Conservation (phyloP, 176 grass and related monocot genomes). For the Zoysia japonica region DNA sequence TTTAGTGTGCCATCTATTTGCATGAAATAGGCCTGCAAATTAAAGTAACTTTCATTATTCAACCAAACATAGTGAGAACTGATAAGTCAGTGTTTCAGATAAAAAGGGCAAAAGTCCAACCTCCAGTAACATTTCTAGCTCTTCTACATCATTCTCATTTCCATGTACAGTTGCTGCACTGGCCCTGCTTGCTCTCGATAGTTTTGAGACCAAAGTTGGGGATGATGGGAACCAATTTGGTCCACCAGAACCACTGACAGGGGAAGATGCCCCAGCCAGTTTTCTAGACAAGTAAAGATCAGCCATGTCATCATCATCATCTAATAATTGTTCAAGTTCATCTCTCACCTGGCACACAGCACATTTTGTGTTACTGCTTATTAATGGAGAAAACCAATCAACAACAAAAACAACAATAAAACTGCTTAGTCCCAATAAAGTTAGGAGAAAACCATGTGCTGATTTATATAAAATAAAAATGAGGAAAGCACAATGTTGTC, state of each 20-base stretch:
- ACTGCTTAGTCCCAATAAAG: not conserved
- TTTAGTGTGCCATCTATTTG: conserved; percentile 98
- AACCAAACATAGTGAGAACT: not conserved
- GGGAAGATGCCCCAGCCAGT: conserved; percentile 76
- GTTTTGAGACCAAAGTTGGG: conserved; percentile 92
- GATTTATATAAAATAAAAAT: conserved; percentile 1
- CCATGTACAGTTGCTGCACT: conserved; percentile 91
- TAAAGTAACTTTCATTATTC: conserved; percentile 39
- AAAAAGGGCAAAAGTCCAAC: conserved; percentile 46
- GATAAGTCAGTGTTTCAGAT: not conserved
- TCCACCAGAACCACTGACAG: conserved; percentile 74
- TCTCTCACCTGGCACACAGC: conserved; percentile 81
- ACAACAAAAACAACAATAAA: not conserved
- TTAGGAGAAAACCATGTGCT: conserved; percentile 1
- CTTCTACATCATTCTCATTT: conserved; percentile 99
- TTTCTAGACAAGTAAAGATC: conserved; percentile 99
- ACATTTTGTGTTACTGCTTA: conserved; percentile 31
- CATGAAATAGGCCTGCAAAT: conserved; percentile 98
- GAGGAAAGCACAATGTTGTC: not conserved
- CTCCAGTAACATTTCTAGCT: conserved; percentile 99
- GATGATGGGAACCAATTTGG: conserved; percentile 85
- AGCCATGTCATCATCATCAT: conserved; percentile 99
- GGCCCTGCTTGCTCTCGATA: conserved; percentile 92
- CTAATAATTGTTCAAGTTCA: conserved; percentile 98
- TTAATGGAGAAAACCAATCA: conserved; percentile 12